Evolutionary conservation across 2,329 filamentous ascomycete genomes (phyloP).

Genomic region (Ceratocystiopsis brevicomis): DNA sequence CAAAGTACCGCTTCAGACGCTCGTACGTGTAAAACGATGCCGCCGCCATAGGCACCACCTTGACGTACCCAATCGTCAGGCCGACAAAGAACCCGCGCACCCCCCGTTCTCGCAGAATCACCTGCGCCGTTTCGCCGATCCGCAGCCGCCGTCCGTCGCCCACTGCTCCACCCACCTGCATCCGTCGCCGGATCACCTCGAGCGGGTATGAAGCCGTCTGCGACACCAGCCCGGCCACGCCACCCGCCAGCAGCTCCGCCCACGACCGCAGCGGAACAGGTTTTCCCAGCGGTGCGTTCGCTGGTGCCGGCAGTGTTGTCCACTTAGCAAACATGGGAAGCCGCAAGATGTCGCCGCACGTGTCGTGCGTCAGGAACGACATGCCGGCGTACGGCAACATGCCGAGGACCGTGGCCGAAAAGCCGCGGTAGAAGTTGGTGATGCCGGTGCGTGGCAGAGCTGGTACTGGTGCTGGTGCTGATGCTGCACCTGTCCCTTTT

Average conservation of each 20-base stretch:
- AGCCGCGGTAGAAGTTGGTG: conserved; percentile 87
- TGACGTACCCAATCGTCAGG: conserved; percentile 84
- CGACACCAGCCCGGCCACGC: conserved; percentile 69
- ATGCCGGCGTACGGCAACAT: conserved; percentile 96
- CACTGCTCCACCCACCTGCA: conserved; percentile 92
- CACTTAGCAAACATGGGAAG: conserved; percentile 45
- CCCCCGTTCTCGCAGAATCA: conserved; percentile 61
- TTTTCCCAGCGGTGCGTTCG: conserved; percentile 34
- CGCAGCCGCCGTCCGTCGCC: conserved; percentile 68
- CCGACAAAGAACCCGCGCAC: conserved; percentile 78
- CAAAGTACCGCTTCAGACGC: conserved; percentile 41
- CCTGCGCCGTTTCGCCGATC: conserved; percentile 57
- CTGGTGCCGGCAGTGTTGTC: conserved; percentile 51
- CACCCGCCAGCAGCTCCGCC: conserved; percentile 72
- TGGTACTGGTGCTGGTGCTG: conserved; percentile 16
- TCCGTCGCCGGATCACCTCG: conserved; percentile 76
- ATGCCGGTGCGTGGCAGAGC: conserved; percentile 46
- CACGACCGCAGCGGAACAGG: conserved; percentile 59
- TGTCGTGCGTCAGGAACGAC: conserved; percentile 90
- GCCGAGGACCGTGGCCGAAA: conserved; percentile 71
- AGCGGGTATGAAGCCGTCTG: conserved; percentile 88
- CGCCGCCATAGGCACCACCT: conserved; percentile 79
- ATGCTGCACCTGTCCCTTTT: too few species aligned
- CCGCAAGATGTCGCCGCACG: conserved; percentile 66
- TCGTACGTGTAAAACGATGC: conserved; percentile 49